A percentile compares a stretch with the other conserved stretches of the same genome.
These are phyloP conservation scores for Amphirosellinia nigrospora DNA, from an alignment of 495 filamentous ascomycete genomes.

Conservation along the genomic window DNA sequence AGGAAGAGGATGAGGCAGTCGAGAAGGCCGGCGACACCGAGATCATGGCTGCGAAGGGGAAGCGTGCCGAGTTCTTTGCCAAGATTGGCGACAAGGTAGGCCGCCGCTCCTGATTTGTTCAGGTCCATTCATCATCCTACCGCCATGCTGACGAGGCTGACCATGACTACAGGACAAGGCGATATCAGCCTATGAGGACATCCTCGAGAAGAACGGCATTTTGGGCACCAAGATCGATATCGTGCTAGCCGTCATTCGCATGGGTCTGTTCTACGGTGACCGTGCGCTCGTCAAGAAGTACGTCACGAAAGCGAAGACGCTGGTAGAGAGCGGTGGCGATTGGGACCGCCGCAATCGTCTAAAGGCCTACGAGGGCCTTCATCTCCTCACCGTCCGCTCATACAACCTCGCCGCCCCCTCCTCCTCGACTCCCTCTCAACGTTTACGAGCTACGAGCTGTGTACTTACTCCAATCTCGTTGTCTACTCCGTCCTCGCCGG, in stretches of 20 bases:
- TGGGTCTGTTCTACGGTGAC: conserved; percentile 95
- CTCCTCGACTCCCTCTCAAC: conserved; percentile 96
- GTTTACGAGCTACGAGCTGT: conserved; percentile 98
- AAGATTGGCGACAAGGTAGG: conserved; percentile 93
- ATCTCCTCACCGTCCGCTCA: conserved; percentile 88
- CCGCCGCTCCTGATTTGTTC: background rate
- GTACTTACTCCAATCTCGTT: conserved; percentile 91
- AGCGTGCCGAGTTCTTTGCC: conserved; percentile 94
- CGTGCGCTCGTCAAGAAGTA: conserved; percentile 89
- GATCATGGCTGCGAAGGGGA: conserved; percentile 87
- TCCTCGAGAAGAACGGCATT: conserved; percentile 92
- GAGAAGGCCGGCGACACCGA: conserved; percentile 97
- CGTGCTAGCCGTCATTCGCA: conserved; percentile 92
- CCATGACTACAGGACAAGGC: conserved; percentile 76
- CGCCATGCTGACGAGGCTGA: conserved; percentile 23
- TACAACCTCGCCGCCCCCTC: conserved; percentile 89
- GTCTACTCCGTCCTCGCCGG: conserved; percentile 96
- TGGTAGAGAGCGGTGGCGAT: conserved; percentile 94
- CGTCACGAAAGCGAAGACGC: conserved; percentile 83
- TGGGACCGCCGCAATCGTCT: conserved; percentile 98
- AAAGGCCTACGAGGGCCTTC: conserved; percentile 96
- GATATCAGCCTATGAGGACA: conserved; percentile 84
- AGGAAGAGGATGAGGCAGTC: conserved; percentile 91
- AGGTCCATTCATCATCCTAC: background rate
- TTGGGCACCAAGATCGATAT: conserved; percentile 96